Conservation (phyloP, 805 yeast genomes). For the Teunomyces panamensis region DNA sequence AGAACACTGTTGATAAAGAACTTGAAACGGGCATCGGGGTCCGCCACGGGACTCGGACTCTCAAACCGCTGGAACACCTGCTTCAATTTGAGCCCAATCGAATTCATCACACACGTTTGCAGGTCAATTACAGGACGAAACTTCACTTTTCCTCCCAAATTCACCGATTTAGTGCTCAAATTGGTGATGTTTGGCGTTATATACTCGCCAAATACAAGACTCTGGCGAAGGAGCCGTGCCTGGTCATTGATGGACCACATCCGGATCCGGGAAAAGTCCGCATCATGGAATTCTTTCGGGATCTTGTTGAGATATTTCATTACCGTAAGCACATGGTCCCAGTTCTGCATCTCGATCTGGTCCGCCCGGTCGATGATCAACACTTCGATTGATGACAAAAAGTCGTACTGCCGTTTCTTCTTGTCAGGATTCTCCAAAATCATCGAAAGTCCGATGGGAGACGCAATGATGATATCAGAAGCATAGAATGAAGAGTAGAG, state of each 20-base stretch:
- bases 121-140: conserved; percentile 48
- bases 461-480: conserved; percentile 84
- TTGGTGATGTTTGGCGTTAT: conserved; percentile 79
- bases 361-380: conserved; percentile 79
- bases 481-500: conserved; percentile 79
- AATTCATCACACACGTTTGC: conserved; percentile 54
- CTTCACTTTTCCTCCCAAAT: conserved; percentile 59
- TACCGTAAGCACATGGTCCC: conserved; percentile 75
- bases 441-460: conserved; percentile 82
- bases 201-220: conserved; percentile 71
- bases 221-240: conserved; percentile 70
- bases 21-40: conserved; percentile 81
- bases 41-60: conserved; percentile 51
- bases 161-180: conserved; percentile 47
- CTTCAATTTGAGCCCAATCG: conserved; percentile 62
- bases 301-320: conserved; percentile 68
- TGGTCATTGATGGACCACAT: conserved; percentile 91
- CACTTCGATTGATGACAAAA: conserved; percentile 84
- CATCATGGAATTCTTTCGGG: conserved; percentile 72
- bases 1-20: conserved; percentile 70
- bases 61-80: conserved; percentile 75
- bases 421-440: conserved; percentile 62
- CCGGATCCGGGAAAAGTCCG: conserved; percentile 88
- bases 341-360: conserved; percentile 85
- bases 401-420: conserved; percentile 68